A percentile compares a stretch with the other conserved stretches of the same genome.
These are phyloP conservation scores for Cytospora paraplurivora DNA, from an alignment of 2,329 filamentous ascomycete species.

Conservation along the genomic window DNA sequence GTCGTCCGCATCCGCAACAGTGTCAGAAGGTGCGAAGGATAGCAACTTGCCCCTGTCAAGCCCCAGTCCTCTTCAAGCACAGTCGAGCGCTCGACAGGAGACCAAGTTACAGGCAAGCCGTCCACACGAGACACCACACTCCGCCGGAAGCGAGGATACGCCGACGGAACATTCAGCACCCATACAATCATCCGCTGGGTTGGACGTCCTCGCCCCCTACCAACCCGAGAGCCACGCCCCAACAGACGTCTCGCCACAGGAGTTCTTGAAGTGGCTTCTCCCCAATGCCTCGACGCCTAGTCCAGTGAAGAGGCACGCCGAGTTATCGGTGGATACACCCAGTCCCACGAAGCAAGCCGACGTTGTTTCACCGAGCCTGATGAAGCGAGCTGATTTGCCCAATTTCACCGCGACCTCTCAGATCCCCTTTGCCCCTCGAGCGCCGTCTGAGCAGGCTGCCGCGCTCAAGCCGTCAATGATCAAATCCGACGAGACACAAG, in stretches of 20 bases:
- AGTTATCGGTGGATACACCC: neutral
- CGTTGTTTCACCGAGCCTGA: constrained; percentile 41
- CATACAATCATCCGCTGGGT: constrained; percentile 28
- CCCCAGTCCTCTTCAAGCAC: constrained; percentile 20
- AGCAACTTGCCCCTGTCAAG: constrained; percentile 15
- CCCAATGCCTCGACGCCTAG: constrained; percentile 46
- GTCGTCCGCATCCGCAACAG: constrained; percentile 21
- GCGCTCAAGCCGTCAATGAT: constrained; percentile 6
- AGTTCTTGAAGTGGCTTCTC: constrained; percentile 54
- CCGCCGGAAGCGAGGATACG: constrained; percentile 4
- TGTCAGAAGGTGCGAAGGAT: neutral
- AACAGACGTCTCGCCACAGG: constrained; percentile 40
- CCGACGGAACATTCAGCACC: neutral
- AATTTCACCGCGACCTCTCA: constrained; percentile 46
- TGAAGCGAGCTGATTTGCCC: constrained; percentile 43
- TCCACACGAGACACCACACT: constrained; percentile 8
- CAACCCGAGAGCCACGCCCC: constrained; percentile 56
- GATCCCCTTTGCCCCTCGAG: constrained; percentile 50
- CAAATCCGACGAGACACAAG: constrained; percentile 25
- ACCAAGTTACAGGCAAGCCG: constrained; percentile 20
- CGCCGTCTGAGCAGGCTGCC: constrained; percentile 2
- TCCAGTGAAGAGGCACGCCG: constrained; percentile 3
- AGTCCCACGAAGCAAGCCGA: constrained; percentile 9
- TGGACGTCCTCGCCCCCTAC: constrained; percentile 55
- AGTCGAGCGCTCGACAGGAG: constrained; percentile 14